Percentiles rank a stretch among this genome's conserved stretches.
Evolutionary conservation across 2,329 filamentous ascomycete species (phyloP).

Genomic region (Penicillium palitans): DNA sequence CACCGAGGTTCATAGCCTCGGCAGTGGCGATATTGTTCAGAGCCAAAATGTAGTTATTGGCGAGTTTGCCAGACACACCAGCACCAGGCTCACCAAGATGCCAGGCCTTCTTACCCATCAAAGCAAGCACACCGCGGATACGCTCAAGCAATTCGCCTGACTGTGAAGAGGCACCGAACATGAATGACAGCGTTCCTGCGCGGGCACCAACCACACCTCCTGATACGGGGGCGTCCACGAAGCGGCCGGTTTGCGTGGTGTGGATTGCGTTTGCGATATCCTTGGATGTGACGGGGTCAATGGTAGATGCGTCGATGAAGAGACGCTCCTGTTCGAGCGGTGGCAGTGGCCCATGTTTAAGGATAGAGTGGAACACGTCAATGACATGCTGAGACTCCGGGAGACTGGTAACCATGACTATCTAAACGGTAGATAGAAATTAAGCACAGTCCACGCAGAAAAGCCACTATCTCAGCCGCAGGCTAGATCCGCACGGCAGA

Average conservation of each 20-base stretch:
- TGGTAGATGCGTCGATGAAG: slow-evolving; percentile 96
- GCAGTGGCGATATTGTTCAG: slow-evolving; percentile 81
- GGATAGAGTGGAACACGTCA: slow-evolving; percentile 74
- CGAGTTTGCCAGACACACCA: slow-evolving; percentile 87
- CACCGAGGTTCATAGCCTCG: slow-evolving; percentile 66
- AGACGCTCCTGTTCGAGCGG: slow-evolving; percentile 62
- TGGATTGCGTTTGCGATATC: slow-evolving; percentile 71
- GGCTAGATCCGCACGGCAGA: neutral
- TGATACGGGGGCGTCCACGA: slow-evolving; percentile 96
- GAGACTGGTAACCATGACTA: slow-evolving; percentile 82
- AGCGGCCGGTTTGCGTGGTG: slow-evolving; percentile 67
- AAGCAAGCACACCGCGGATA: slow-evolving; percentile 67
- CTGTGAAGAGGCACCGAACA: slow-evolving; percentile 71
- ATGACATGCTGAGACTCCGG: slow-evolving; percentile 88
- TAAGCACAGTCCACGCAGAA: neutral
- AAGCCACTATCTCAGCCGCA: neutral
- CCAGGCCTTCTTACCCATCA: slow-evolving; percentile 84
- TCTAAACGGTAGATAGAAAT: slow-evolving; percentile 52
- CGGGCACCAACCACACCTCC: slow-evolving; percentile 89
- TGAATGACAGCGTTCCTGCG: slow-evolving; percentile 88
- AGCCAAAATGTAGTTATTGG: slow-evolving; percentile 95
- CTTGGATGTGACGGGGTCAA: slow-evolving; percentile 82
- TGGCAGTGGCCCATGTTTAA: slow-evolving; percentile 58
- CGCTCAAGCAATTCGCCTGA: slow-evolving; percentile 57
- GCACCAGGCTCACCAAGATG: slow-evolving; percentile 83